Conservation (phyloP, 192 early-diverging fungal genomes). For the Mortierella alpina region DNA sequence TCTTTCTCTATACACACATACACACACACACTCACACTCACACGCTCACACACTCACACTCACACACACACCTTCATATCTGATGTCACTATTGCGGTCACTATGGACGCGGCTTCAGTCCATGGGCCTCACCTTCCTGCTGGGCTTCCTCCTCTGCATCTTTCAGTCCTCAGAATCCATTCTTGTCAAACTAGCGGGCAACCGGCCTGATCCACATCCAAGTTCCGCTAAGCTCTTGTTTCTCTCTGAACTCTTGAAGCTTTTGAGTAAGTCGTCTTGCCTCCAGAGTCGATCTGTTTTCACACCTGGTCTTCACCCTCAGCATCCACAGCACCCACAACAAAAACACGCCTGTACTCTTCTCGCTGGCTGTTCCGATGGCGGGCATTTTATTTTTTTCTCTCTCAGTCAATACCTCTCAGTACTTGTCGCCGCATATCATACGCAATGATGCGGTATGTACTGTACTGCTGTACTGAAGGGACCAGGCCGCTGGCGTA, state of each 20-base stretch:
- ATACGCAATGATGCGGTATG: too few relatives aligned
- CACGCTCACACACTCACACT: too few relatives aligned
- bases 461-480: too few relatives aligned
- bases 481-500: too few relatives aligned
- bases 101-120: constrained; percentile 21
- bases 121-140: constrained; percentile 42
- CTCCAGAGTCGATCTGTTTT: neutral
- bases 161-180: constrained; percentile 55
- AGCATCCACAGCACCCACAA: too few relatives aligned
- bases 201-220: constrained; percentile 51
- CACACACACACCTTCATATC: neutral
- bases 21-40: neutral
- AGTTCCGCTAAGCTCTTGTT: constrained; percentile 50
- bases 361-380: neutral
- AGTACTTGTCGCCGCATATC: too few relatives aligned
- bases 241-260: constrained; percentile 49
- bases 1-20: neutral
- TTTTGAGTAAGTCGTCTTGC: constrained; percentile 34
- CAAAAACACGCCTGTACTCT: neutral
- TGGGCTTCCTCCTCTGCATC: constrained; percentile 53
- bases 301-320: too few relatives aligned
- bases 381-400: neutral
- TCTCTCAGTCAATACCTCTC: neutral
- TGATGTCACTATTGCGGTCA: constrained; percentile 11
- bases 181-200: constrained; percentile 48